Percentiles rank a stretch among this genome's conserved stretches.
phyloP scores from a whole-genome alignment of 2,329 filamentous ascomycete genomes.

The Fusarium transvaalense region DNA sequence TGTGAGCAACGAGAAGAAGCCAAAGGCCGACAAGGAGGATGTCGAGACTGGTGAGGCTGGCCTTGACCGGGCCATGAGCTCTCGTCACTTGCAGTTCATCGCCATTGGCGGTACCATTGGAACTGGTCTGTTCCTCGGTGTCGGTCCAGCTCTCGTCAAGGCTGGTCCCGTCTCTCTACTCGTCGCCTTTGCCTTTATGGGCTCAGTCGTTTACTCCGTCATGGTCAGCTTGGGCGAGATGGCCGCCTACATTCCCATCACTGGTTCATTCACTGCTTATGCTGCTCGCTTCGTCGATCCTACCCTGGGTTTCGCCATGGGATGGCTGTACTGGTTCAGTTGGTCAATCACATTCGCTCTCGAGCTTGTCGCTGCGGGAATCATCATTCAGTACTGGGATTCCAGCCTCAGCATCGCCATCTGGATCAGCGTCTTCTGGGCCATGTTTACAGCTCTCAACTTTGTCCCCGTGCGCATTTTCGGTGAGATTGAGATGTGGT shows the following conservation, averaged over 20 bases:
- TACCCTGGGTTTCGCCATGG: constrained; percentile 80
- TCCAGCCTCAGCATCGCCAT: constrained; percentile 72
- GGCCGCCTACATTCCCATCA: constrained; percentile 81
- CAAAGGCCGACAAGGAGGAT: constrained; percentile 46
- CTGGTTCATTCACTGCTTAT: constrained; percentile 82
- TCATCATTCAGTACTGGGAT: constrained; percentile 84
- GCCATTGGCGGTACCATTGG: constrained; percentile 74
- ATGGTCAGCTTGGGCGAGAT: constrained; percentile 80
- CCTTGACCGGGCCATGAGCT: constrained; percentile 54
- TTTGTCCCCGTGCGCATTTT: constrained; percentile 79
- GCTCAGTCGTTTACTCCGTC: constrained; percentile 79
- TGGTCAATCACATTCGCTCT: constrained; percentile 81
- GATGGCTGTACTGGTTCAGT: constrained; percentile 87
- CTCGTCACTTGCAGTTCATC: constrained; percentile 63
- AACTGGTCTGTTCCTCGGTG: constrained; percentile 79
- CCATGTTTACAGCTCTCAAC: constrained; percentile 76
- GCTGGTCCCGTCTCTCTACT: constrained; percentile 75
- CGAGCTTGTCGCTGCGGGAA: constrained; percentile 77
- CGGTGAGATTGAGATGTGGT: constrained; percentile 84
- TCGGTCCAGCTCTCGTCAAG: constrained; percentile 70
- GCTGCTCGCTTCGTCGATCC: constrained; percentile 80
- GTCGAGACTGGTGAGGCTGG: constrained; percentile 55
- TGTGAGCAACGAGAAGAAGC: constrained; percentile 48
- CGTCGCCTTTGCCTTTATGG: constrained; percentile 77
- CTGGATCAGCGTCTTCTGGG: constrained; percentile 80